Evolutionary conservation across 106 monocot species (phyloP), one percentile per base, ranked within the genome.

Genomic region (Dendrobium catenatum): DNA sequence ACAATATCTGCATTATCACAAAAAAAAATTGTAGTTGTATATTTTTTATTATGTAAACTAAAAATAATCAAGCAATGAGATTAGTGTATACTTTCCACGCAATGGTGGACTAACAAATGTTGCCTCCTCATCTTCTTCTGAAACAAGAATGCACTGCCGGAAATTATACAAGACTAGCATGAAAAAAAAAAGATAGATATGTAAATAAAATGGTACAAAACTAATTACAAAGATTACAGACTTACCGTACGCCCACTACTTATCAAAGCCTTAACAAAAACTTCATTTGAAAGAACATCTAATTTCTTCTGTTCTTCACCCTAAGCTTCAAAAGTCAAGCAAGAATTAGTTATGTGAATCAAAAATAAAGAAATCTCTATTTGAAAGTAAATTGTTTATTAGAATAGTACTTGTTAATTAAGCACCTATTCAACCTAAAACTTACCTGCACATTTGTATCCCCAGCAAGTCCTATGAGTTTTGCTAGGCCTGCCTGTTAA

Each of bases 231-330:
- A 37, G 37, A 37, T 37, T 37, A 37, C 3, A 37, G 37, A 64
- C 89, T 78, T 89, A 98, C 97, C 4, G 98, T 98, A 29, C 98
- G 86, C 4, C 94, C 94, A 72, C 98, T 98, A 76, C 98, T 95
- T 61, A 88, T 82, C 33, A 98, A 78, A 47, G 98, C 98, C 80
- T 98, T 98, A 73, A 98, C 80, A 81, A 98, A 98, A 68, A 98
- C 98, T 82, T 98, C 98, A 80, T 95, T 98, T 4, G 98, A 98
- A 82, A 98, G 91, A 70, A 98, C 95, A 72, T 98, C 98, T 55
- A 98, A 88, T 80, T 98, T 98, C 89, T 98, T 98, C 72, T 98
- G 98, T 56, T 98, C 98, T 85, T 98, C 98, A 17, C 98, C 98
- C 98, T 98, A 89, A 47, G 76, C 55, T 54, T 46, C 59, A 80